Percentiles rank a stretch among this genome's conserved stretches.
These are phyloP conservation scores for Pyrus bretschneideri DNA, from an alignment of 306 rosid genomes.

Conservation along the genomic window DNA sequence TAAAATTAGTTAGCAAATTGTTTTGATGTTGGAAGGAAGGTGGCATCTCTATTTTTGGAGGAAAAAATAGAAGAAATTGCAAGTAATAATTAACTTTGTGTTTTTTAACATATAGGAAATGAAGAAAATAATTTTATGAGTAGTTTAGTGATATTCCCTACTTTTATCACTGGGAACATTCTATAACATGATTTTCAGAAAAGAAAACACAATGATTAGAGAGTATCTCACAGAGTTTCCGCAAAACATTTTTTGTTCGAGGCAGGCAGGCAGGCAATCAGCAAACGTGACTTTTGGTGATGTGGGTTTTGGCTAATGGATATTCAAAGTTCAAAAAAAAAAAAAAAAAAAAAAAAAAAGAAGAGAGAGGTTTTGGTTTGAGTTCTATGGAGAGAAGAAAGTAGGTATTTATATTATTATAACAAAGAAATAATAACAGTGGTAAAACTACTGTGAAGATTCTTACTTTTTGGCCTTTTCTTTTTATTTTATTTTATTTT, in stretches of 20 bases:
- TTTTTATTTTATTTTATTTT: not conserved
- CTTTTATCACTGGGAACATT: not conserved
- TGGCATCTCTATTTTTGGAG: not conserved
- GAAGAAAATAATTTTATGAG: not conserved
- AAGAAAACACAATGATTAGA: not conserved
- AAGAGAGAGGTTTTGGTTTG: conserved; percentile 9
- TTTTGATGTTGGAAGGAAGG: not conserved
- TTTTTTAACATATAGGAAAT: not conserved
- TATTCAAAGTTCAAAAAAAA: not conserved
- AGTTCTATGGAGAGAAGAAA: conserved; percentile 17
- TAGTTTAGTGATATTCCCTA: not conserved
- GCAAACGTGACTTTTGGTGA: not conserved
- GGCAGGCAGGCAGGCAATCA: not conserved
- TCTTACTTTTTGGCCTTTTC: conserved; percentile 41
- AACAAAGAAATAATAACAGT: conserved; percentile 18
- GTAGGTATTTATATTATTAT: conserved; percentile 19
- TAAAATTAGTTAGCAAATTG: not conserved
- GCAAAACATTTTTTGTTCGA: not conserved
- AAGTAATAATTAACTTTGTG: not conserved
- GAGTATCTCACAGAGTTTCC: not conserved
- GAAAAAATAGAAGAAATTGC: not conserved
- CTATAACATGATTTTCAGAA: not conserved
- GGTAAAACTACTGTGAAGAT: conserved; percentile 61
- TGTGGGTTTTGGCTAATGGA: not conserved
- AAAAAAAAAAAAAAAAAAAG: not conserved